phyloP scores from a whole-genome alignment of 2,329 filamentous ascomycete species.

The Cadophora sp. region DNA sequence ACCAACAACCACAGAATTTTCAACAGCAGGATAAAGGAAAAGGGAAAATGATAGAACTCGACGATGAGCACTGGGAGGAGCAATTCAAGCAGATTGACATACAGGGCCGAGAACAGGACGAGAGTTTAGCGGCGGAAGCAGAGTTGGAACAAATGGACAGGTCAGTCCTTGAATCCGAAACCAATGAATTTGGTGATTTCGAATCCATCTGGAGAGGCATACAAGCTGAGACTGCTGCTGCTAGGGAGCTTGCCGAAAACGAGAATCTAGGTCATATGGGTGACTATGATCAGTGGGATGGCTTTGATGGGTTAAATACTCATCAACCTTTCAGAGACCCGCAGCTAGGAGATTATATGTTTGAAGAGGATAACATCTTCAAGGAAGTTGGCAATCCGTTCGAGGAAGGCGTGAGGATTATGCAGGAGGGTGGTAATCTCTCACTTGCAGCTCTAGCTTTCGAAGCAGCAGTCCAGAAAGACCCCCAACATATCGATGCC shows the following conservation, averaged over 20 bases:
- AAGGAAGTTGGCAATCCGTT: constrained; percentile 82
- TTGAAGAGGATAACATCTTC: constrained; percentile 94
- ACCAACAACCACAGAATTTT: constrained; percentile 51
- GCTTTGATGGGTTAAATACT: constrained; percentile 72
- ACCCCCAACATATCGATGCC: constrained; percentile 85
- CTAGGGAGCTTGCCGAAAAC: constrained; percentile 72
- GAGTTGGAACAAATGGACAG: constrained; percentile 91
- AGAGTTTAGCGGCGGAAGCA: constrained; percentile 49
- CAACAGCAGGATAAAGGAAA: constrained; percentile 71
- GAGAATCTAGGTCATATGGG: constrained; percentile 71
- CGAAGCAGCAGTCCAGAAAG: constrained; percentile 91
- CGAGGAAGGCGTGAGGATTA: constrained; percentile 90
- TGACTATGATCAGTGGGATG: constrained; percentile 82
- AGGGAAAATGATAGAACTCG: constrained; percentile 91
- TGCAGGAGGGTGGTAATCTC: constrained; percentile 92
- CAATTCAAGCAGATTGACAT: constrained; percentile 91
- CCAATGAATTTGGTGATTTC: constrained; percentile 82
- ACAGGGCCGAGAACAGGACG: constrained; percentile 56
- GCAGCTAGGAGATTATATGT: constrained; percentile 87
- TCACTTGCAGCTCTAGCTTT: constrained; percentile 94
- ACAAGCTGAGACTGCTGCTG: constrained; percentile 74
- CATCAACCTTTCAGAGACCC: constrained; percentile 74
- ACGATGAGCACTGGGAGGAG: constrained; percentile 94
- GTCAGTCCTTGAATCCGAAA: constrained; percentile 76
- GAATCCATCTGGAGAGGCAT: constrained; percentile 89